Evolutionary conservation across 1,284 basidiomycete species (phyloP).

Genomic region (Xerocomus alliaceus): DNA sequence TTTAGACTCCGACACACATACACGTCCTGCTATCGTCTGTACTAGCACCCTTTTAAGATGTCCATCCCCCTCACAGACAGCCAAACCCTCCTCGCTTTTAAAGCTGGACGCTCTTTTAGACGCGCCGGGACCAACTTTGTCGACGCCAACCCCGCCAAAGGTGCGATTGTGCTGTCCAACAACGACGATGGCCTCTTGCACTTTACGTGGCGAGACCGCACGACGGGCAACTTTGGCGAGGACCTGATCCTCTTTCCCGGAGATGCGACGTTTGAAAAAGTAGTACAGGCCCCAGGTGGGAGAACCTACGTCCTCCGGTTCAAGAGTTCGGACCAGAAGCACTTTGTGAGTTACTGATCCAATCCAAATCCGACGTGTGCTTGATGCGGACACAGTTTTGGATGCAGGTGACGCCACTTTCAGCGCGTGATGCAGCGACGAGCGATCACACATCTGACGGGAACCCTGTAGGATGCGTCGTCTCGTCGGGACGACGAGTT

Average conservation of each 20-base stretch:
- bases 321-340: constrained; percentile 77
- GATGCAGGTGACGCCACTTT: constrained; percentile 69
- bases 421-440: neutral
- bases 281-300: constrained; percentile 63
- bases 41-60: constrained; percentile 19
- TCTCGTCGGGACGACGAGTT: constrained; percentile 73
- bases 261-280: constrained; percentile 78
- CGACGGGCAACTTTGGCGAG: constrained; percentile 66
- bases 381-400: constrained; percentile 63
- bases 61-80: constrained; percentile 37
- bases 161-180: constrained; percentile 68
- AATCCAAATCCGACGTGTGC: neutral
- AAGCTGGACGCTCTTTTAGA: constrained; percentile 78
- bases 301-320: constrained; percentile 82
- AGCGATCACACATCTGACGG: constrained; percentile 6
- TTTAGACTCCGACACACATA: neutral
- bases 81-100: constrained; percentile 70
- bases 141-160: constrained; percentile 71
- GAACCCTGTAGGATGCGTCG: constrained; percentile 62
- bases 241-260: constrained; percentile 81
- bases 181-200: constrained; percentile 78
- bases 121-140: constrained; percentile 69
- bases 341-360: constrained; percentile 77
- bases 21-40: neutral
- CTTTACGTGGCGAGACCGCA: constrained; percentile 78